A percentile compares a stretch with the other conserved stretches of the same genome.
phyloP scores from a whole-genome alignment of 768 basidiomycete species.

The Boletus vermiculosoides region DNA sequence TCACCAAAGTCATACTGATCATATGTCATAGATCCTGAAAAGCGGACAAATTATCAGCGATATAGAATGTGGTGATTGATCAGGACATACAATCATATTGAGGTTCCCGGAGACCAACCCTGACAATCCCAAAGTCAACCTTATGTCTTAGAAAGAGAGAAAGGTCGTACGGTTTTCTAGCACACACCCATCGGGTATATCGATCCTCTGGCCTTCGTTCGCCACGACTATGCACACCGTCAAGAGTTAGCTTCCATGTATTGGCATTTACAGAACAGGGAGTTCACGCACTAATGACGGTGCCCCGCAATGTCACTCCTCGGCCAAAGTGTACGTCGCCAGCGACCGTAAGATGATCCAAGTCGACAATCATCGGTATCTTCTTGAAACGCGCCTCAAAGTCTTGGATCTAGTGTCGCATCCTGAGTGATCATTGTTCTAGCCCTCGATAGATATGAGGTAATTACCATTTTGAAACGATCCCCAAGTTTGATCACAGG shows the following conservation, averaged over 20 bases:
- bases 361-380: constrained; percentile 85
- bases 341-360: constrained; percentile 92
- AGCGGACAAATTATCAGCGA: neutral
- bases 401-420: constrained; percentile 58
- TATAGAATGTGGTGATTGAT: neutral
- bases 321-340: constrained; percentile 91
- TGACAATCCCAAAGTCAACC: constrained; percentile 18
- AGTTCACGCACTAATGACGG: constrained; percentile 65
- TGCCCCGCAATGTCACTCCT: constrained; percentile 82
- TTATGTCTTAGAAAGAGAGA: neutral
- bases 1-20: neutral
- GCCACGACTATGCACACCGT: constrained; percentile 52
- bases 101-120: constrained; percentile 81
- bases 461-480: constrained; percentile 87
- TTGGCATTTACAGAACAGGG: neutral
- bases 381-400: constrained; percentile 96
- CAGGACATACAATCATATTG: constrained; percentile 60
- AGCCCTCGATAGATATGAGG: neutral
- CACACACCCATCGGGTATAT: constrained; percentile 80
- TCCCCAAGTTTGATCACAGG: constrained; percentile 98
- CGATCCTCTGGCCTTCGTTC: constrained; percentile 79
- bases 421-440: neutral
- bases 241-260: neutral
- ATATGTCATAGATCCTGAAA: constrained; percentile 11
- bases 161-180: constrained; percentile 58